These are phyloP conservation scores for Trichoderma cornu-damae DNA, from an alignment of 2,329 filamentous ascomycete species.

Conservation along the genomic window DNA sequence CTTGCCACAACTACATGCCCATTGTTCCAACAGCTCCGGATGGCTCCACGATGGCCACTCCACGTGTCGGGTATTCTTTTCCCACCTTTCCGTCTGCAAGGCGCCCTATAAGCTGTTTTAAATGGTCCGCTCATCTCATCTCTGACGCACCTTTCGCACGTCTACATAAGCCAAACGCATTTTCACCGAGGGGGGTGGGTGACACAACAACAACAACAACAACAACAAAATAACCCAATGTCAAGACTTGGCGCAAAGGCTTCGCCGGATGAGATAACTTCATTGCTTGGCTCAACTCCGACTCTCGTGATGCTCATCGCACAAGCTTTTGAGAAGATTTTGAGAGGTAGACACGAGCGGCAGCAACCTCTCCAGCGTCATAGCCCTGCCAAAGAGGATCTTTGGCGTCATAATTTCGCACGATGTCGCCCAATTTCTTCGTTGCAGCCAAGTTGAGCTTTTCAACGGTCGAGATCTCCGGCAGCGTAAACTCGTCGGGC, in stretches of 20 bases:
- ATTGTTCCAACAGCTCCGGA: background rate
- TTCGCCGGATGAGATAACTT: background rate
- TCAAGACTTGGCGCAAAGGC: background rate
- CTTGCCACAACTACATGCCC: background rate
- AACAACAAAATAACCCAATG: too few species aligned
- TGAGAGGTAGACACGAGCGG: slow-evolving; percentile 62
- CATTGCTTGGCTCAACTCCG: background rate
- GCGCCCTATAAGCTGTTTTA: background rate
- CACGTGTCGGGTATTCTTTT: slow-evolving; percentile 6
- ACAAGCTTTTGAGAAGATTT: slow-evolving; percentile 43
- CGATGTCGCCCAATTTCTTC: slow-evolving; percentile 69
- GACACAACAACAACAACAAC: background rate
- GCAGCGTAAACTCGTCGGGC: slow-evolving; percentile 48
- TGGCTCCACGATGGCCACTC: background rate
- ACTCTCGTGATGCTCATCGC: slow-evolving; percentile 32
- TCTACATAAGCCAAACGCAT: background rate
- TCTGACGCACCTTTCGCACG: background rate
- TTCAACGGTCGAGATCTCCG: slow-evolving; percentile 55
- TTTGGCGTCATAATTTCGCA: slow-evolving; percentile 55
- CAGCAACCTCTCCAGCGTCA: slow-evolving; percentile 63
- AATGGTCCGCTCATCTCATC: background rate
- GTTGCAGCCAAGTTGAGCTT: slow-evolving; percentile 69
- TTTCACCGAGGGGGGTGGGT: background rate
- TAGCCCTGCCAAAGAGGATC: slow-evolving; percentile 70
- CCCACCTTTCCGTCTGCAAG: background rate